Percentiles rank a stretch among this genome's conserved stretches.
Evolutionary conservation across 2,329 filamentous ascomycete species (phyloP).

Genomic region (Alternaria panax): DNA sequence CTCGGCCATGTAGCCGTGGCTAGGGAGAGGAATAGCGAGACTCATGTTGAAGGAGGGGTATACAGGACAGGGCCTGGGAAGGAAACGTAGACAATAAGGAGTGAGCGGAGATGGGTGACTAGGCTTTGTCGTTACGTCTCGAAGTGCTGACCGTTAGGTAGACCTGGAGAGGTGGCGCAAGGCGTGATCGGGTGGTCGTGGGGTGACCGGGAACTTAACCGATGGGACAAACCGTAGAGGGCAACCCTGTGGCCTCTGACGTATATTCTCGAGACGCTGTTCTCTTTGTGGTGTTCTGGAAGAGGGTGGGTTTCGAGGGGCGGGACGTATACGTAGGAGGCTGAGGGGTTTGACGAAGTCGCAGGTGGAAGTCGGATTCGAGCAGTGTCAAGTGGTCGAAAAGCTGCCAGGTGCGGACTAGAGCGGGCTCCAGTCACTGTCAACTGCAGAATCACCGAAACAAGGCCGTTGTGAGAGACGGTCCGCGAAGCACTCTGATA

Average conservation of each 20-base stretch:
- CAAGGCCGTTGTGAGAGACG: conserved; percentile 49
- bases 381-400: conserved; percentile 45
- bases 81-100: conserved; percentile 38
- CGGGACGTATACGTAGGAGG: conserved; percentile 26
- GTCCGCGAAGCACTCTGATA: conserved; percentile 49
- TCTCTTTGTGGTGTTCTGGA: conserved; percentile 24
- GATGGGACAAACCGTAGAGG: conserved; percentile 50
- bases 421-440: conserved; percentile 53
- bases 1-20: conserved; percentile 46
- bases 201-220: conserved; percentile 51
- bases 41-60: conserved; percentile 47
- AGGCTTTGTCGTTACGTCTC: conserved; percentile 45
- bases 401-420: conserved; percentile 43
- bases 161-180: conserved; percentile 44
- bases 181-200: conserved; percentile 49
- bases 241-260: conserved; percentile 44
- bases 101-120: conserved; percentile 41
- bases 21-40: conserved; percentile 44
- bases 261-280: conserved; percentile 41
- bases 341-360: conserved; percentile 41
- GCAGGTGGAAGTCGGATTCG: conserved; percentile 40
- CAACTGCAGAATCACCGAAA: conserved; percentile 54
- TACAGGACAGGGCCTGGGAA: conserved; percentile 29
- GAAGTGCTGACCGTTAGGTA: conserved; percentile 48
- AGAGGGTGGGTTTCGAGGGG: conserved; percentile 25